Base-by-base conservation (phyloP, 2,329 filamentous ascomycete species). In the Colletotrichum sp. region DNA sequence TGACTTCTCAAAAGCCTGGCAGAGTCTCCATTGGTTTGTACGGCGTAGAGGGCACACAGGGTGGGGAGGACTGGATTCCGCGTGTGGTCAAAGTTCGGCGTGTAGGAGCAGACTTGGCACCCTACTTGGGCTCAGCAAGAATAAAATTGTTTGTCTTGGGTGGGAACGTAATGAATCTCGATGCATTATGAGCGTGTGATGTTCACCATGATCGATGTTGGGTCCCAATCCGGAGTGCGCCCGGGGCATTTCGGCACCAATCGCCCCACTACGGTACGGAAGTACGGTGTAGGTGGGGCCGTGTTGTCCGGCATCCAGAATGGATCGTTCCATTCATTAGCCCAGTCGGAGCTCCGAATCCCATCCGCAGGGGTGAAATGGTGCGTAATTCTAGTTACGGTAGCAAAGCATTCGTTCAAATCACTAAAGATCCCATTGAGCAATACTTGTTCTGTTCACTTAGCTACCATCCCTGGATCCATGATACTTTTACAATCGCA, bases 341-440 rank as follows among this genome's bases (percentile, higher is more conserved):
- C 7, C 18, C 10, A 12, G 44, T 52, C 44, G n/a, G 44, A 48
- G 44, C 18, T 22, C 39, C 39, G 18, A n/a, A 4, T n/a, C 18
- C 39, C 6, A 6, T 7, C 9, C 2, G 3, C 39, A 12, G 39
- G 1, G 18, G 9, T 48, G 8, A 48, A 48, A 48, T n/a, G 18
- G 39, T 22, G 18, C 10, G 9, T n/a, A 48, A 48, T 0, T n/a
- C 18, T 48, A n/a, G 39, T 10, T 0, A 13, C 32, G 32, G 32
- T 8, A 44, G 6, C 16, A 48, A 12, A 10, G n/a, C 18, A 48
- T 12, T n/a, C 18, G 9, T n/a, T 10, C 10, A 10, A 18, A 2
- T n/a, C 9, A 48, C 8, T 3, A 6, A 48, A 4, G 10, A 6
- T 6, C 1, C 10, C 18, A n/a, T 48, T 48, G 9, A 48, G 0